Conservation (phyloP, 1,284 basidiomycete genomes). For the Dichomitus squalens region DNA sequence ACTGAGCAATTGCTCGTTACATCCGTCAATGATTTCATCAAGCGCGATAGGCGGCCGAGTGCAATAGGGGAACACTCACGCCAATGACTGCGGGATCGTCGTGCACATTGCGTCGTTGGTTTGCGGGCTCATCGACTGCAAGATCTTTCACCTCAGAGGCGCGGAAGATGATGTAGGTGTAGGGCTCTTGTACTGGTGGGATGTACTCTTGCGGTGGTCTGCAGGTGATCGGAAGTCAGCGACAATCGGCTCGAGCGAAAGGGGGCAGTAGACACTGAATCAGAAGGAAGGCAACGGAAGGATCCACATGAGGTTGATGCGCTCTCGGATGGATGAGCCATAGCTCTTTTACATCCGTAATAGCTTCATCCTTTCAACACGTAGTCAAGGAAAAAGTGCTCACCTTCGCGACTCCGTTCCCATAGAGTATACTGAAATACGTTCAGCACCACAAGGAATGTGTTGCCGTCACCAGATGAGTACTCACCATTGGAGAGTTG, state of each 20-base stretch:
- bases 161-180: slow-evolving; percentile 82
- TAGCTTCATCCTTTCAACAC: slow-evolving; percentile 46
- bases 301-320: slow-evolving; percentile 69
- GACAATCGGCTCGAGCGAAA: neutral
- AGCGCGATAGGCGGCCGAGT: neutral
- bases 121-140: slow-evolving; percentile 67
- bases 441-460: neutral
- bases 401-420: slow-evolving; percentile 84
- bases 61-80: slow-evolving; percentile 45
- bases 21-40: slow-evolving; percentile 56
- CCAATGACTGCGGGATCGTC: slow-evolving; percentile 79
- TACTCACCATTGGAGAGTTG: slow-evolving; percentile 81
- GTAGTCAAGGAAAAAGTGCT: slow-evolving; percentile 36
- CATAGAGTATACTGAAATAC: slow-evolving; percentile 76
- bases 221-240: slow-evolving; percentile 24
- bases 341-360: slow-evolving; percentile 67
- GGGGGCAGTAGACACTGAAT: slow-evolving; percentile 28
- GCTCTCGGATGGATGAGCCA: slow-evolving; percentile 63
- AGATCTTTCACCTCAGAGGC: slow-evolving; percentile 83
- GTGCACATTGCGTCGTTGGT: slow-evolving; percentile 59
- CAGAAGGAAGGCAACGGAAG: slow-evolving; percentile 79
- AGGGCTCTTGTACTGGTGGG: slow-evolving; percentile 75
- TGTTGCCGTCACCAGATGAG: neutral
- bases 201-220: slow-evolving; percentile 76
- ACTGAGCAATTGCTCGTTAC: slow-evolving; percentile 42